Evolutionary conservation across 2,329 filamentous ascomycete species (phyloP).

Genomic region (Diplocarpon mali): DNA sequence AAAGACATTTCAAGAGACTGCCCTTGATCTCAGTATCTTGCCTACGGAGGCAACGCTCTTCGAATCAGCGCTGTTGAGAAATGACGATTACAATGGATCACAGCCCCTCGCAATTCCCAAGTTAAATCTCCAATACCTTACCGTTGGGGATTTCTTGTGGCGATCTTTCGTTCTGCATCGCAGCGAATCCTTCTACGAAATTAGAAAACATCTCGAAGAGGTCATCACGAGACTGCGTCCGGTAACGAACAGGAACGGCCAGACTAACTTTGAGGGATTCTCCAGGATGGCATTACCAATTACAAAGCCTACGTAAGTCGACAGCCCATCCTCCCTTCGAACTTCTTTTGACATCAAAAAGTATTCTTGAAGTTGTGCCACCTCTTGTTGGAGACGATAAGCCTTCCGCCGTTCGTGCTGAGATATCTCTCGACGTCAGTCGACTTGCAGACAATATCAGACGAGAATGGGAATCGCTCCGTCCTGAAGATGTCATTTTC

Average conservation of each 20-base stretch:
- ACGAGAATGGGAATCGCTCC: slow-evolving; percentile 81
- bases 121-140: slow-evolving; percentile 89
- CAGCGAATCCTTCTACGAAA: slow-evolving; percentile 85
- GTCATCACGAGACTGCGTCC: slow-evolving; percentile 71
- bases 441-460: slow-evolving; percentile 65
- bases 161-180: slow-evolving; percentile 81
- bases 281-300: slow-evolving; percentile 90
- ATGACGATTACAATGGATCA: slow-evolving; percentile 80
- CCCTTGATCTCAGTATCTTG: slow-evolving; percentile 60
- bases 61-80: slow-evolving; percentile 64
- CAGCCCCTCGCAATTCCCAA: slow-evolving; percentile 85
- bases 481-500: slow-evolving; percentile 82
- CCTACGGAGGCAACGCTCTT: slow-evolving; percentile 79
- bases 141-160: slow-evolving; percentile 94
- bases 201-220: slow-evolving; percentile 81
- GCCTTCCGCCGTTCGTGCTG: slow-evolving; percentile 76
- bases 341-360: slow-evolving; percentile 20
- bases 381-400: slow-evolving; percentile 72
- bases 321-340: slow-evolving; percentile 6
- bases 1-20: slow-evolving; percentile 71
- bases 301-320: slow-evolving; percentile 53
- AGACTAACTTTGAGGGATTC: slow-evolving; percentile 66
- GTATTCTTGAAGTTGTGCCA: slow-evolving; percentile 73
- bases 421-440: slow-evolving; percentile 75
- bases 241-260: slow-evolving; percentile 49